Evolutionary conservation across 2,329 filamentous ascomycete genomes (phyloP).

Genomic region (Verticillium isaacii): DNA sequence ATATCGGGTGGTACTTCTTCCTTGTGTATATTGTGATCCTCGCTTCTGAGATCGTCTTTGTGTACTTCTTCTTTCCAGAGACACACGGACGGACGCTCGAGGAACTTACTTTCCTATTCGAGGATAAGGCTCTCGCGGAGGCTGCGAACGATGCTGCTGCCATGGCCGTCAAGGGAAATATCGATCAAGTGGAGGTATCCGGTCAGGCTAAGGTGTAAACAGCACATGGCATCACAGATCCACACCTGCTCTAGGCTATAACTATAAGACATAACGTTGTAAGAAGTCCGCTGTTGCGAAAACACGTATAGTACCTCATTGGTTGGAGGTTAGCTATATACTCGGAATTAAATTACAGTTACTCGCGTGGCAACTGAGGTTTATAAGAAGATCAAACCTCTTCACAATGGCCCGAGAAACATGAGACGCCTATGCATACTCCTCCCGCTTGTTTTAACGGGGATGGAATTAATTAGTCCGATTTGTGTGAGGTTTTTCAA

Average conservation of each 20-base stretch:
- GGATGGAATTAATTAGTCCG: too few relatives aligned
- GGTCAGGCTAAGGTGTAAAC: not conserved
- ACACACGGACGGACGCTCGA: slow-evolving; percentile 70
- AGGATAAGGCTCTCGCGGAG: slow-evolving; percentile 19
- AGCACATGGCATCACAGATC: too few relatives aligned
- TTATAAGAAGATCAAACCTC: not conserved
- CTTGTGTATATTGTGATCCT: slow-evolving; percentile 10
- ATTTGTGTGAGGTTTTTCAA: not conserved
- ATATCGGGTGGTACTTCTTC: slow-evolving; percentile 2
- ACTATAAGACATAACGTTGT: too few relatives aligned
- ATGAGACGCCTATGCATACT: not conserved
- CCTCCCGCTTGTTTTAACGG: not conserved
- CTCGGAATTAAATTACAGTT: not conserved
- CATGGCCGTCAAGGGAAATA: slow-evolving; percentile 15
- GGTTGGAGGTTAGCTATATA: too few relatives aligned
- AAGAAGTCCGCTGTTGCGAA: too few relatives aligned
- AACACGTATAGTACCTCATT: too few relatives aligned
- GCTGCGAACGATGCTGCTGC: slow-evolving; percentile 17
- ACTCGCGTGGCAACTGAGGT: not conserved
- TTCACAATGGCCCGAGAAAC: not conserved
- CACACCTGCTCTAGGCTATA: too few relatives aligned
- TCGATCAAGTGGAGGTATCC: slow-evolving; percentile 1
- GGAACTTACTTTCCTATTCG: slow-evolving; percentile 36
- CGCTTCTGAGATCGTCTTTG: slow-evolving; percentile 30
- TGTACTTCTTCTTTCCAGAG: slow-evolving; percentile 75